A percentile compares a stretch with the other conserved stretches of the same genome.
These are phyloP conservation scores for Leccinum broughii DNA, from an alignment of 768 basidiomycete genomes.

Conservation along the genomic window DNA sequence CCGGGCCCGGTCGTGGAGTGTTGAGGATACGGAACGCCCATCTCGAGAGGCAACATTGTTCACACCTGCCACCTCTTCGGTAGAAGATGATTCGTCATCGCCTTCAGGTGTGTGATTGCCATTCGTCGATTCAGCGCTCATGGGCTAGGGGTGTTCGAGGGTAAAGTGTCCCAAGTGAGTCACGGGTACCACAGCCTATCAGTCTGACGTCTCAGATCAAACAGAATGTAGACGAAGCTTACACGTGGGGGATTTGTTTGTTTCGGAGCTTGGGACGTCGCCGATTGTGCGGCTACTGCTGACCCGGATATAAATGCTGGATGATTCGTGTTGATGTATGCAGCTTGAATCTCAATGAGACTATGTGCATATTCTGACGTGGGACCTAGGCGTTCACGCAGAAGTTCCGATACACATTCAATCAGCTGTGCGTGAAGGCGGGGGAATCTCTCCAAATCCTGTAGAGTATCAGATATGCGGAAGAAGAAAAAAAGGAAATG, in stretches of 20 bases:
- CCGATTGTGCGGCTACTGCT: slow-evolving; percentile 56
- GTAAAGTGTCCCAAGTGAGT: slow-evolving; percentile 9
- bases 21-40: slow-evolving; percentile 74
- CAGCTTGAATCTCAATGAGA: slow-evolving; percentile 94
- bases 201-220: slow-evolving; percentile 8
- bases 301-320: slow-evolving; percentile 89
- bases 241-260: slow-evolving; percentile 54
- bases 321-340: slow-evolving; percentile 99
- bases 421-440: slow-evolving; percentile 89
- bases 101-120: slow-evolving; percentile 52
- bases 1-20: slow-evolving; percentile 73
- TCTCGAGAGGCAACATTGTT: slow-evolving; percentile 57
- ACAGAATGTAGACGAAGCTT: slow-evolving; percentile 28
- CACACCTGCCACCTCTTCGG: slow-evolving; percentile 53
- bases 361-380: slow-evolving; percentile 97
- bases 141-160: slow-evolving; percentile 44
- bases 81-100: slow-evolving; percentile 59
- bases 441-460: slow-evolving; percentile 97
- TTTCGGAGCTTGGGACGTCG: slow-evolving; percentile 41
- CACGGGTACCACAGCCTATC: slow-evolving; percentile 18
- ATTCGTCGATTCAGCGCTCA: slow-evolving; percentile 62
- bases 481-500: neutral
- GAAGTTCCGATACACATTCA: slow-evolving; percentile 94
- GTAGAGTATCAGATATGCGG: slow-evolving; percentile 17
- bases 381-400: slow-evolving; percentile 93